Evolutionary conservation across 768 basidiomycete genomes (phyloP).

Genomic region (Sistotremastrum suecicum): DNA sequence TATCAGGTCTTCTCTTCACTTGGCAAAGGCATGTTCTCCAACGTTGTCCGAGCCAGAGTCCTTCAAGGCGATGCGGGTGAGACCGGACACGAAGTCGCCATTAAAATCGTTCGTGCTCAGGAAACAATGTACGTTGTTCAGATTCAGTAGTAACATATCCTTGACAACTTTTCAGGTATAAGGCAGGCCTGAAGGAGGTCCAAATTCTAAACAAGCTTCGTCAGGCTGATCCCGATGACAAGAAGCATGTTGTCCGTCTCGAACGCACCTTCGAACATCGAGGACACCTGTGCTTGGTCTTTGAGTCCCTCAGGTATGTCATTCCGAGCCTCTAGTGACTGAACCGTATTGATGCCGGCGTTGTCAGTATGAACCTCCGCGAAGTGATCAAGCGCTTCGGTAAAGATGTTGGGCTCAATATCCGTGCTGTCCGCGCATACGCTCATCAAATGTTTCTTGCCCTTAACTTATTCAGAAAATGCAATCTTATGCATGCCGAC

Average conservation of each 20-base stretch:
- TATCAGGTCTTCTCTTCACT: conserved; percentile 92
- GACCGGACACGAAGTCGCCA: conserved; percentile 71
- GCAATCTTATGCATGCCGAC: conserved; percentile 94
- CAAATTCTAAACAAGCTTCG: conserved; percentile 78
- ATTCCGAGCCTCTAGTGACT: not conserved
- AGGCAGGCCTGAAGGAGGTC: conserved; percentile 85
- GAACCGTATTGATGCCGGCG: not conserved
- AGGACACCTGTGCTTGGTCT: conserved; percentile 91
- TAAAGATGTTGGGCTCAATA: conserved; percentile 92
- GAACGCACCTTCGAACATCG: conserved; percentile 94
- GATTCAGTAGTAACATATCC: not conserved
- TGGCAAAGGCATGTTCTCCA: conserved; percentile 99
- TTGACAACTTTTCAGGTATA: conserved; percentile 47
- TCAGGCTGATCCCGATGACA: conserved; percentile 90
- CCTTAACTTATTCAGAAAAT: conserved; percentile 71
- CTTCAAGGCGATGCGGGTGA: conserved; percentile 37
- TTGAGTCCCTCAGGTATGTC: conserved; percentile 78
- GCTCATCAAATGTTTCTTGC: conserved; percentile 91
- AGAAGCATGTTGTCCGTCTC: conserved; percentile 89
- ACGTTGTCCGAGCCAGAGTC: conserved; percentile 82
- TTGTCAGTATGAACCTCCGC: conserved; percentile 83
- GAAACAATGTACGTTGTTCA: conserved; percentile 73
- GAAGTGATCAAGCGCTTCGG: conserved; percentile 98
- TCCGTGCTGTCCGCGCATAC: conserved; percentile 97
- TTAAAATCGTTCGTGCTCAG: conserved; percentile 92